Base-by-base conservation (phyloP, 208 protist genomes). In the Leishmania gerbilli region DNA sequence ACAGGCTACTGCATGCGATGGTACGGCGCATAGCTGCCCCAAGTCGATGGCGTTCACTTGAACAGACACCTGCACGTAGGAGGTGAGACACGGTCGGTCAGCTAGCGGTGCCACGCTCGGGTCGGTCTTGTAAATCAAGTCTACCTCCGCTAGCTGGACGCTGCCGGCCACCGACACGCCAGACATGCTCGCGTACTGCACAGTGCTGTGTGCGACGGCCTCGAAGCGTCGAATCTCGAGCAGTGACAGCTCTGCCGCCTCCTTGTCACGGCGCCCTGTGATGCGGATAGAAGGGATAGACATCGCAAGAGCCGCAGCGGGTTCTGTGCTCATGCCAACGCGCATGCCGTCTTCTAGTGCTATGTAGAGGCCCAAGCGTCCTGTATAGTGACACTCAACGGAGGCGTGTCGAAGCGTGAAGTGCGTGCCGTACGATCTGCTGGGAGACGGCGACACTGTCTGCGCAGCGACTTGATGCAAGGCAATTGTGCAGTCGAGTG, bases 11-110 rank as follows among this genome's bases (percentile, higher is more conserved):
- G 76, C 49, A 17, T 65, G 77, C 11, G 85, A 79, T 17, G 84
- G 78, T 9, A 87, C 5, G 49, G n/a, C 56, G 1, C 60, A 34
- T 27, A 94, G 75, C 49, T 71, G 74, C 21, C 74, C 60, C 51
- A 92, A 58, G 15, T 79, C 79, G 8, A 94, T 45, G 24, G 47
- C 34, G 65, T 45, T 53, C 87, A 84, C 81, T 31, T 69, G 51
- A 74, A 77, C 79, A 4, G 74, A 79, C 62, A 89, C 31, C 76
- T 92, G 89, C 65, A 94, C 47, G 58, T 78, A 93, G 0, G 90
- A 93, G 2, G 91, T 80, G 40, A 84, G 64, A 79, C 86, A 92
- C 8, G 89, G 89, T 27, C 80, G 75, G 31, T 60, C 71, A 45
- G 64, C 86, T 17, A 83, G 81, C 40, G 85, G 79, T 34, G 74